phyloP scores from a whole-genome alignment of 2,329 filamentous ascomycete genomes.

The Cladophialophora chaetospira region DNA sequence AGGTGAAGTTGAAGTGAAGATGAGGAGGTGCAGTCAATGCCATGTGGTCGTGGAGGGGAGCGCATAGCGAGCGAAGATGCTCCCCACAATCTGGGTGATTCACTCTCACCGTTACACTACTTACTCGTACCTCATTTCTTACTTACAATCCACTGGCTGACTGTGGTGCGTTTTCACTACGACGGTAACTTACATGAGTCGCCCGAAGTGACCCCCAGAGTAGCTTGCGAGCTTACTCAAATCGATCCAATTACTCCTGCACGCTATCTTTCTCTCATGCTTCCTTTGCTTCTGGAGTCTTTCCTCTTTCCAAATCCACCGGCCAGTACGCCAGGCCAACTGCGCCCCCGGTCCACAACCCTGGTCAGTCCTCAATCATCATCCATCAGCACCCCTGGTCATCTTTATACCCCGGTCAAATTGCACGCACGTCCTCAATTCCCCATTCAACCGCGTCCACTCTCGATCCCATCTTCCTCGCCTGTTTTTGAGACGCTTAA shows the following conservation, averaged over 20 bases:
- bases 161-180: not conserved
- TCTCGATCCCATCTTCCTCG: not conserved
- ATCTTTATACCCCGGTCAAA: not conserved
- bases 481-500: not conserved
- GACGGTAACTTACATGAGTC: not conserved
- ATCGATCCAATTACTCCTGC: slow-evolving; percentile 4
- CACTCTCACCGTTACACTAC: not conserved
- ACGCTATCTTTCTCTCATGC: not conserved
- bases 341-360: not conserved
- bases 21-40: not conserved
- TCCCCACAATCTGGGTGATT: not conserved
- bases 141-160: not conserved
- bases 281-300: slow-evolving; percentile 12
- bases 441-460: not conserved
- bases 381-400: not conserved
- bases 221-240: slow-evolving; percentile 1
- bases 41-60: slow-evolving; percentile 2
- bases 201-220: not conserved
- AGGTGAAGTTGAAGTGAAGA: not conserved
- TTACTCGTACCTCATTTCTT: not conserved
- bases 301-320: not conserved
- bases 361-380: not conserved
- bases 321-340: not conserved
- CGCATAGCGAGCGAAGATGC: not conserved
- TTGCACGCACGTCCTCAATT: not conserved